Evolutionary conservation across 257 asterid species (phyloP), one percentile per base, ranked within the genome.

Genomic region (Gardenia jasminoides): DNA sequence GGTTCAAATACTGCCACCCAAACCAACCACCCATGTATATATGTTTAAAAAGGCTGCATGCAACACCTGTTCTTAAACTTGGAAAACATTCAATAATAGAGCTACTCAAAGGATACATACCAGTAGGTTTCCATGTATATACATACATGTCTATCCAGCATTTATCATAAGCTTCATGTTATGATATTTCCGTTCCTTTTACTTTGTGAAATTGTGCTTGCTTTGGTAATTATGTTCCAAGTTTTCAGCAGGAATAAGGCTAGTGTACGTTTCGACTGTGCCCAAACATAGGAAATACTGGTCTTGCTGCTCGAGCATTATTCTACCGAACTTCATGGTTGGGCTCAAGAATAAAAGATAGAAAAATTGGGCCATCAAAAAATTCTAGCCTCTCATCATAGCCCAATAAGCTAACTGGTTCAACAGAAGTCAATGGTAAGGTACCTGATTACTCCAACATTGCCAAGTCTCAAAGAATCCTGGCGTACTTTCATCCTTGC

Each of bases 401-500:
- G 56, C 52, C 43, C 65, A 33, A 22, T 30, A 36, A 50, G 22
- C 67, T n/a, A 46, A 52, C 54, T 70, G 47, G 28, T 64, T 24
- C 10, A 56, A 3, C 6, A 20, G 19, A 50, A 17, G 48, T 39
- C 64, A 56, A 73, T 47, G 62, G 16, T 36, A 70, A 65, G 82
- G 76, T 84, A 96, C 99, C 99, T 92, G 87, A 92, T 84, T 70
- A 96, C 97, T 77, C 97, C 97, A 72, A 96, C 91, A 84, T 92
- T 93, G 85, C 99, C 99, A 75, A 93, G 94, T 87, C 97, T 93
- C 88, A 92, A 78, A 71, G 97, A 93, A 83, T 93, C 99, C 77
- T 96, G 97, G 62, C 96, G 96, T 80, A 93, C 92, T 88, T 88
- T 96, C 95, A 87, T 88, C 88, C 99, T 90, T 66, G 99, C 97